Percentiles rank a stretch among this genome's conserved stretches.
Evolutionary conservation across 2,329 filamentous ascomycete species (phyloP).

Genomic region (Alternaria hordeiaustralica): DNA sequence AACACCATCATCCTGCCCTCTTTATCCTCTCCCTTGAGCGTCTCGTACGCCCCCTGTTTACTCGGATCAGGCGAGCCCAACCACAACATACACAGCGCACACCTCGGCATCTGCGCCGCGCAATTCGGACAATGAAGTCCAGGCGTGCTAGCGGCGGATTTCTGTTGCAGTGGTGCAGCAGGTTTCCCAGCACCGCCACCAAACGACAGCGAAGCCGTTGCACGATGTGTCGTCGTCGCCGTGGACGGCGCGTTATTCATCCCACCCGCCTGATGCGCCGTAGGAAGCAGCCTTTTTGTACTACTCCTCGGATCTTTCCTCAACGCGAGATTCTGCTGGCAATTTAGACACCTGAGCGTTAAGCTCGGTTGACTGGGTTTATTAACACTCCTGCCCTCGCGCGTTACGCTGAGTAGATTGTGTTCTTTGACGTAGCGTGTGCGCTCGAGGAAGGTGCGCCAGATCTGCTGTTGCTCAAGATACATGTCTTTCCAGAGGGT

Average conservation of each 20-base stretch:
- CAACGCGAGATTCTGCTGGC: constrained; percentile 63
- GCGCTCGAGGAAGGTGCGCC: constrained; percentile 73
- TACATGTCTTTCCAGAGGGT: constrained; percentile 78
- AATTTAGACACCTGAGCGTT: constrained; percentile 78
- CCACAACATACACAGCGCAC: constrained; percentile 68
- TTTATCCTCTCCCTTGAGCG: constrained; percentile 51
- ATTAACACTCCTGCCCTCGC: constrained; percentile 67
- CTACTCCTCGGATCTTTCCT: constrained; percentile 31
- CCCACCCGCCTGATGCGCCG: background rate
- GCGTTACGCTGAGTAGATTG: constrained; percentile 69
- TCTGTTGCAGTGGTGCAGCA: constrained; percentile 31
- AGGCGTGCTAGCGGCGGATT: constrained; percentile 27
- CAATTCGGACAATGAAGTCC: constrained; percentile 67
- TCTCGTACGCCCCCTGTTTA: constrained; percentile 46
- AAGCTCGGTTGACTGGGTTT: constrained; percentile 70
- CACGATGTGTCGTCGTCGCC: background rate
- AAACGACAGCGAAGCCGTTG: background rate
- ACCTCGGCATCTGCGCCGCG: constrained; percentile 67
- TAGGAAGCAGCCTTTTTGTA: constrained; percentile 31
- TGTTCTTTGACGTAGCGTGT: constrained; percentile 81
- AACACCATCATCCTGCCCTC: constrained; percentile 65
- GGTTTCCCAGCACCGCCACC: background rate
- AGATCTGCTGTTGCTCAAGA: constrained; percentile 73
- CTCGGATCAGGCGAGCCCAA: constrained; percentile 64
- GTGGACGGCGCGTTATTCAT: background rate